Conservation (phyloP, 768 basidiomycete genomes). For the Lactarius hengduanensis region DNA sequence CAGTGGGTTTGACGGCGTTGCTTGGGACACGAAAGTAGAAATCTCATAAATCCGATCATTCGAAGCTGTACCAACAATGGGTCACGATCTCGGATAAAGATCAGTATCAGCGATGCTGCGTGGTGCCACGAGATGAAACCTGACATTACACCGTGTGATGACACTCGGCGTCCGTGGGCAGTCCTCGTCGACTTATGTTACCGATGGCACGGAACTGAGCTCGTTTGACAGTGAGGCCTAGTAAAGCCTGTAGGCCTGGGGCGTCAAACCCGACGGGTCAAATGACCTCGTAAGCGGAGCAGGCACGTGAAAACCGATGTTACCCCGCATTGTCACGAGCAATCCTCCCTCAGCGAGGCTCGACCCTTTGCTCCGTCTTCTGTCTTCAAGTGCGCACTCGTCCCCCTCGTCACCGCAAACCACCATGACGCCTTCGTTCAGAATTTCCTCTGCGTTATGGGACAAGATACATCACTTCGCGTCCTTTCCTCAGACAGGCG, state of each 20-base stretch:
- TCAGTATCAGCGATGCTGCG: background rate
- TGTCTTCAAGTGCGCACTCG: background rate
- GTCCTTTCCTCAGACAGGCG: constrained; percentile 90
- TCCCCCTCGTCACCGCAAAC: background rate
- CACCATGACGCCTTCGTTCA: constrained; percentile 49
- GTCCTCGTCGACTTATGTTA: background rate
- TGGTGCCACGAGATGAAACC: constrained; percentile 1
- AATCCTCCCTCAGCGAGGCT: background rate
- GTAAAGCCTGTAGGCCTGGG: background rate
- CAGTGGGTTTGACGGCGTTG: constrained; percentile 3
- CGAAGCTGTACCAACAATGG: background rate
- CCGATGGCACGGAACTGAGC: background rate
- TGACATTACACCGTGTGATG: background rate
- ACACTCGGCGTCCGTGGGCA: background rate
- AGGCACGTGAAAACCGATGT: background rate
- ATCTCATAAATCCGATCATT: constrained; percentile 16
- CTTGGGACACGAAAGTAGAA: background rate
- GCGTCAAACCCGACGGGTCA: background rate
- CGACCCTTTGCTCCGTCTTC: background rate
- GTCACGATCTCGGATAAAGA: constrained; percentile 4
- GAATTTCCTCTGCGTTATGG: constrained; percentile 78
- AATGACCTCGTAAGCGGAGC: background rate
- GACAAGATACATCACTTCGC: constrained; percentile 90
- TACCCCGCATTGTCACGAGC: background rate
- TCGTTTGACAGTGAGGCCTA: background rate